Conservation (phyloP, 345 rosid species). For the Alliaria petiolata region DNA sequence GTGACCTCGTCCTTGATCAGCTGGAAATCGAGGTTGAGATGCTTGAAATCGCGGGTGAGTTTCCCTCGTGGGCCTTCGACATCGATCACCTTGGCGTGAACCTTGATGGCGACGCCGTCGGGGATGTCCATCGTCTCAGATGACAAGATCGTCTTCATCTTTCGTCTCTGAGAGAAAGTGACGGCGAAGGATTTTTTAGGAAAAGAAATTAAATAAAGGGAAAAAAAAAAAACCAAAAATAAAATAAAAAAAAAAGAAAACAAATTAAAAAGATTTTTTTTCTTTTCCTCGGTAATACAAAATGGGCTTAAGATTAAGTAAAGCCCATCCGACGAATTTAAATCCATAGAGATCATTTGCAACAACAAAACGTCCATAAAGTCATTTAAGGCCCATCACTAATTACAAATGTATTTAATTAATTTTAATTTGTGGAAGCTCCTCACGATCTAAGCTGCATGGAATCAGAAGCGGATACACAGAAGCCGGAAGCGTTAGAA, state of each 20-base stretch:
- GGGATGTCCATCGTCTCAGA: conserved; percentile 70
- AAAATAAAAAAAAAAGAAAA: too few relatives aligned
- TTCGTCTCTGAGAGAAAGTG: neutral
- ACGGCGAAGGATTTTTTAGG: conserved; percentile 2
- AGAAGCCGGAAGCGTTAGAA: too few relatives aligned
- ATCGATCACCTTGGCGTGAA: conserved; percentile 51
- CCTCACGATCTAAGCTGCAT: too few relatives aligned
- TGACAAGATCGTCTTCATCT: conserved; percentile 54
- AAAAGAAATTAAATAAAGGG: too few relatives aligned
- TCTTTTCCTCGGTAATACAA: neutral
- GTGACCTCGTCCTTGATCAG: conserved; percentile 46
- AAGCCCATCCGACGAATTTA: neutral
- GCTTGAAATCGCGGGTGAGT: conserved; percentile 58
- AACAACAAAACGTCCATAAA: too few relatives aligned
- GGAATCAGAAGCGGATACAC: too few relatives aligned
- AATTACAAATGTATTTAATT: too few relatives aligned
- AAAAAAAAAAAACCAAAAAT: too few relatives aligned
- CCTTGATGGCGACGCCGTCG: conserved; percentile 47
- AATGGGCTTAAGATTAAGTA: neutral
- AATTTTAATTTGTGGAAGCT: too few relatives aligned
- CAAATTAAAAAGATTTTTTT: too few relatives aligned
- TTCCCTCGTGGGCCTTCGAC: conserved; percentile 64
- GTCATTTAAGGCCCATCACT: too few relatives aligned
- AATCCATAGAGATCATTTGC: neutral
- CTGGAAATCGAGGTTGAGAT: conserved; percentile 62